Evolutionary conservation across 192 early-diverging fungal genomes (phyloP), one percentile per base, ranked within the genome.

Genomic region (Entomortierella parvispora): DNA sequence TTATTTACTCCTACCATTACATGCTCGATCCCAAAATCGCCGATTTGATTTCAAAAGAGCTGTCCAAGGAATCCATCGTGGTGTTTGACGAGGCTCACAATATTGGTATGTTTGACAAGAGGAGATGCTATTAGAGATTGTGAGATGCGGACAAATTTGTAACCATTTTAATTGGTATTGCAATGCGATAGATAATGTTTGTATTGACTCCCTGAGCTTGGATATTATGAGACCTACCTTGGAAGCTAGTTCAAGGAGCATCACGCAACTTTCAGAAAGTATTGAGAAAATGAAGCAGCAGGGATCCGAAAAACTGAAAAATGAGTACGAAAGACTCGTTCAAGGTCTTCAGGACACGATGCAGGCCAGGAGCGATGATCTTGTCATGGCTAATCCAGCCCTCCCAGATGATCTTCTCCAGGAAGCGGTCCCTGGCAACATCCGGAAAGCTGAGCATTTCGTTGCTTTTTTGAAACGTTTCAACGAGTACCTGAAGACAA

Each of bases 61-160:
- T 99, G 53, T 92, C 93, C 34, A 94, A 92, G 78, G 94, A 99
- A 51, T 90, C 91, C 40, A 99, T 99, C 53, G 92, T 99, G n/a
- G 93, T 99, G 0, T 99, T 99, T 84, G 98, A 99, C 82, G 98
- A 99, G 77, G 98, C 98, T 1, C 97, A 99, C 84, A 99, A 99
- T 72, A 99, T 99, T 62, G 97, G 93, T 94, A 81, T 15, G 43
- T 9, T 7, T 37, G 9, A n/a, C n/a, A n/a, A n/a, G n/a, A n/a
- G 17, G 34, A 40, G 5, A 40, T 5, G 7, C 37, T 40, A 12
- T 40, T 40, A 12, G 12, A 9, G 28, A 28, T 22, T 42, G 68
- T 34, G 18, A 40, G 1, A 65, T 50, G 12, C 12, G 37, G 12
- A 40, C 5, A n/a, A n/a, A n/a, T n/a, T n/a, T n/a, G n/a, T n/a